Evolutionary conservation across 1,284 basidiomycete species (phyloP).

Genomic region (Stereum hirsutum): DNA sequence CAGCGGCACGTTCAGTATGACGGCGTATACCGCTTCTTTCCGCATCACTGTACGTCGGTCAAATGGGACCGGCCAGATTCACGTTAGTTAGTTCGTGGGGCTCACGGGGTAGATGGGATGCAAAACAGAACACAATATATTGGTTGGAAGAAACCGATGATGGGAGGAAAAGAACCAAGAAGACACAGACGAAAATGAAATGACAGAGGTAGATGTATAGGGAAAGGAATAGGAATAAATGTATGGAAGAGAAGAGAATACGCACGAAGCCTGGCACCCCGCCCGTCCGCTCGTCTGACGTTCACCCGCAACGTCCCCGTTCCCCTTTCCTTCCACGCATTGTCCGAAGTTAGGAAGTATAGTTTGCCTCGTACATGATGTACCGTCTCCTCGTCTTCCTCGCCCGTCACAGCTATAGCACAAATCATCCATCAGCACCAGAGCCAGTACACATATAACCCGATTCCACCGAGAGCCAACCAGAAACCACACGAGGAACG

Average conservation of each 20-base stretch:
- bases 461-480: too few relatives aligned
- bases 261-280: constrained; percentile 68
- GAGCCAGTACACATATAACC: too few relatives aligned
- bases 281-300: constrained; percentile 57
- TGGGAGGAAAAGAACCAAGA: background rate
- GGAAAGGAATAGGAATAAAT: too few relatives aligned
- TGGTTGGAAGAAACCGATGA: too few relatives aligned
- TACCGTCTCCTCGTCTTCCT: constrained; percentile 85
- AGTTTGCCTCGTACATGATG: constrained; percentile 84
- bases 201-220: too few relatives aligned
- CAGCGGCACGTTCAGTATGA: constrained; percentile 80
- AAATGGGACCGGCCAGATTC: constrained; percentile 1
- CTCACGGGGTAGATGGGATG: too few relatives aligned
- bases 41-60: constrained; percentile 71
- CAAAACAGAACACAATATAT: too few relatives aligned
- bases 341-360: constrained; percentile 58
- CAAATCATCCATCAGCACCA: too few relatives aligned
- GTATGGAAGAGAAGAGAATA: too few relatives aligned
- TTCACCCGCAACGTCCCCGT: constrained; percentile 80
- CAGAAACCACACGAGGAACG: background rate
- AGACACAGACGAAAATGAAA: too few relatives aligned
- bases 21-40: constrained; percentile 82
- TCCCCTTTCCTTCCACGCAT: constrained; percentile 84
- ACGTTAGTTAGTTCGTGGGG: too few relatives aligned
- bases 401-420: constrained; percentile 82